These are phyloP conservation scores for Kitagawia praeruptora DNA, from an alignment of 129 eudicot genomes.

Conservation along the genomic window DNA sequence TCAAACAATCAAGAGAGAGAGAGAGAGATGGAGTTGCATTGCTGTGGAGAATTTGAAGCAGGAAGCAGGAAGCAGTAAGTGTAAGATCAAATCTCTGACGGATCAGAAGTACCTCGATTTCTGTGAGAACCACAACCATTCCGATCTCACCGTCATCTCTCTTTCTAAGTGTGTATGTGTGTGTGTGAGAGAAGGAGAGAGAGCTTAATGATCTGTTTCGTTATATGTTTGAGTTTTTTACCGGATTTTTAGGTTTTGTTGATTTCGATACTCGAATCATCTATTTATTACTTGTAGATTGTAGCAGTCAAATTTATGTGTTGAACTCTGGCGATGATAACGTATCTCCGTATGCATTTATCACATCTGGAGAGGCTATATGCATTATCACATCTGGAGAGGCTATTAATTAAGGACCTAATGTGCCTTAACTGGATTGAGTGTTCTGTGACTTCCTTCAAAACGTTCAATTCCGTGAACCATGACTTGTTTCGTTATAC, in stretches of 20 bases:
- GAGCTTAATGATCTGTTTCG: not conserved
- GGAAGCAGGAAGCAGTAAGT: conserved; percentile 14
- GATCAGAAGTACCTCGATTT: conserved; percentile 29
- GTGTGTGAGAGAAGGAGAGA: no score
- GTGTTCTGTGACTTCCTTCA: conserved; percentile 30
- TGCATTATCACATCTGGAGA: conserved; percentile 27
- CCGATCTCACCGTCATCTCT: conserved; percentile 16
- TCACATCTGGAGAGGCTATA: conserved; percentile 27
- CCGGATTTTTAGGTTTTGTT: not conserved
- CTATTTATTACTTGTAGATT: not conserved
- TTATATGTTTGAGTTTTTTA: not conserved
- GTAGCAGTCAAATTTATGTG: not conserved
- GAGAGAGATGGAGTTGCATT: conserved; percentile 23
- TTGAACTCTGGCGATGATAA: conserved; percentile 1
- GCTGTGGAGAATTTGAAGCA: conserved; percentile 17
- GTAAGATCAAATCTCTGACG: conserved; percentile 11
- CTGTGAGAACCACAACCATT: conserved; percentile 10
- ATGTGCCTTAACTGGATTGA: conserved; percentile 23
- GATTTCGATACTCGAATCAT: not conserved
- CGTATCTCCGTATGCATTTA: conserved; percentile 27
- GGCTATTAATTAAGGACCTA: conserved; percentile 29
- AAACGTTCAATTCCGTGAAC: conserved; percentile 19
- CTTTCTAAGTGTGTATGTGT: not conserved
- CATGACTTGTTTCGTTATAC: no score
- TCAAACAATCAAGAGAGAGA: not conserved